Percentiles rank a stretch among this genome's conserved stretches.
Conservation (phyloP, 2,329 filamentous ascomycete genomes). For the Venturia pyrina region DNA sequence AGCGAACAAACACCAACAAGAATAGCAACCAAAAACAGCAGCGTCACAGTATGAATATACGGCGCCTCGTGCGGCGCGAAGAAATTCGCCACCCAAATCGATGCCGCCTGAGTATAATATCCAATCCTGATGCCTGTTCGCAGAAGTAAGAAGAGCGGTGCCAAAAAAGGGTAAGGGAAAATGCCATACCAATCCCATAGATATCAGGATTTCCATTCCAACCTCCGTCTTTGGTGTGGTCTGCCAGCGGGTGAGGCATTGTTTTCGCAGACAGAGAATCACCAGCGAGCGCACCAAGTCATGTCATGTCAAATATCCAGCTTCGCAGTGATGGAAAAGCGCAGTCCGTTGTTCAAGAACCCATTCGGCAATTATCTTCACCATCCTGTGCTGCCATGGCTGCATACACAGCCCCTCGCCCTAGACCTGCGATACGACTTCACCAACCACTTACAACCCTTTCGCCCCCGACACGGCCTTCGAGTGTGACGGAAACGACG, state of each 20-base stretch:
- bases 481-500: no score
- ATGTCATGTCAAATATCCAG: no score
- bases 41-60: slow-evolving; percentile 13
- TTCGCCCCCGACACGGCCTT: background rate
- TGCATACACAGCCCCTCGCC: background rate
- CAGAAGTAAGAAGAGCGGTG: background rate
- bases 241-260: background rate
- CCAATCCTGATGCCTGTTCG: slow-evolving; percentile 12
- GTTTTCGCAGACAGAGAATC: background rate
- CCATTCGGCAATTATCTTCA: background rate
- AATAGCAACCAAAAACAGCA: slow-evolving; percentile 13
- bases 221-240: background rate
- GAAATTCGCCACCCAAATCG: slow-evolving; percentile 14
- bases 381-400: background rate
- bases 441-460: background rate
- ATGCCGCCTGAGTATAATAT: slow-evolving; percentile 14
- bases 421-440: background rate
- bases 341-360: background rate
- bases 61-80: slow-evolving; percentile 13
- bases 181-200: slow-evolving; percentile 12
- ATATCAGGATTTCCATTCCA: slow-evolving; percentile 14
- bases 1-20: slow-evolving; percentile 12
- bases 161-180: background rate
- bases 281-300: background rate
- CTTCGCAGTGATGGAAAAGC: background rate